phyloP scores from a whole-genome alignment of 2,329 filamentous ascomycete species.

The Hortaea werneckii region DNA sequence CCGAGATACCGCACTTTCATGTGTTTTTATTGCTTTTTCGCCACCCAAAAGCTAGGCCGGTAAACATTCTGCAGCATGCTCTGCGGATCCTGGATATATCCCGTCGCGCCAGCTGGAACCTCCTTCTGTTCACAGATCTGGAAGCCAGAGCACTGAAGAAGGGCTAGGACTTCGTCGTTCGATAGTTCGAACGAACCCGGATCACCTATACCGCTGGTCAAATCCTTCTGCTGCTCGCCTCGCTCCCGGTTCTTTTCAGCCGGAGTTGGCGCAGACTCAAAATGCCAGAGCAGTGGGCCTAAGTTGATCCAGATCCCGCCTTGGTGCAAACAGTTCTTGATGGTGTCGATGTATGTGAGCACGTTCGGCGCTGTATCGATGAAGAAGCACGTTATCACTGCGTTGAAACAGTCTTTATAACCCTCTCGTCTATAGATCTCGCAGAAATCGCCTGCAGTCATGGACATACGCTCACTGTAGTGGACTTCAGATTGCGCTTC shows the following conservation, averaged over 20 bases:
- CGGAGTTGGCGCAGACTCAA: conserved; percentile 58
- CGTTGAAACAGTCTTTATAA: conserved; percentile 59
- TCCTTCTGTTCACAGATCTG: conserved; percentile 45
- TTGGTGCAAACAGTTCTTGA: conserved; percentile 63
- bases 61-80: conserved; percentile 86
- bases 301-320: conserved; percentile 82
- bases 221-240: background rate
- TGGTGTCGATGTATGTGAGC: conserved; percentile 78
- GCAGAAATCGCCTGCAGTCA: conserved; percentile 88
- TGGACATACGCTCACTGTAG: conserved; percentile 64
- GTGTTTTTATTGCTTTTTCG: conserved; percentile 47
- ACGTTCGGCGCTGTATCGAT: conserved; percentile 93
- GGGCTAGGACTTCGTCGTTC: conserved; percentile 72
- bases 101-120: conserved; percentile 49
- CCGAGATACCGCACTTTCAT: no score
- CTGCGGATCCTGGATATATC: conserved; percentile 75
- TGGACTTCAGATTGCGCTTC: conserved; percentile 6
- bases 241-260: conserved; percentile 37
- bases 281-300: conserved; percentile 91
- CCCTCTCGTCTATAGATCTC: conserved; percentile 64
- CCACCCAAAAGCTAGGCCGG: conserved; percentile 73
- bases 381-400: conserved; percentile 86
- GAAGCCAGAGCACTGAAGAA: conserved; percentile 71
- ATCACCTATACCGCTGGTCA: conserved; percentile 53
- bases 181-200: conserved; percentile 84